Conservation (phyloP, 2,329 filamentous ascomycete genomes). For the Botrytis paeoniae region DNA sequence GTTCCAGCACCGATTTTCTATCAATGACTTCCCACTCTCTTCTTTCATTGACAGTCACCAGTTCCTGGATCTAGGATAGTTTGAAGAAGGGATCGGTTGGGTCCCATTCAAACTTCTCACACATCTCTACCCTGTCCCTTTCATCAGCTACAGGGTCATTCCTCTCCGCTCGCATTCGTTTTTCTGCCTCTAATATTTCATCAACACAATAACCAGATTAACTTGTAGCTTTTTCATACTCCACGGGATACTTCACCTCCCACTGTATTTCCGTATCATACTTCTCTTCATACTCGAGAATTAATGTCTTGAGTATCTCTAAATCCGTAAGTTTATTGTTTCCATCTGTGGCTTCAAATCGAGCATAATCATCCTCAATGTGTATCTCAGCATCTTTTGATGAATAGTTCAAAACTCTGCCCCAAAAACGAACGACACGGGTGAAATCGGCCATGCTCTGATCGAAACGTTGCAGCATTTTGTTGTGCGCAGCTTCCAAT, state of each 20-base stretch:
- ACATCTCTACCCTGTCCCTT: background rate
- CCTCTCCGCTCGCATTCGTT: background rate
- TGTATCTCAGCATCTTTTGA: background rate
- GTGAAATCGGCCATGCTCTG: background rate
- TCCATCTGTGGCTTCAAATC: no score
- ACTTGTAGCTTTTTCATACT: background rate
- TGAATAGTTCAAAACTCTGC: background rate
- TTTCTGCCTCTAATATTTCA: background rate
- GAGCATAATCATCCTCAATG: background rate
- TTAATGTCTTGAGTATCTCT: background rate
- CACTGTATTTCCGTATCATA: background rate
- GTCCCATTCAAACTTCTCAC: background rate
- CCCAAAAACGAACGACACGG: background rate
- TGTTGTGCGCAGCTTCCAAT: background rate
- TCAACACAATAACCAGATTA: accelerated
- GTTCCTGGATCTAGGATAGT: background rate
- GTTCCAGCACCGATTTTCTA: background rate
- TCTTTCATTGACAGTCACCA: background rate
- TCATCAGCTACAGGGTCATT: background rate
- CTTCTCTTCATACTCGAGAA: background rate
- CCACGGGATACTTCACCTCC: background rate
- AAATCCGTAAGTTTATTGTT: background rate
- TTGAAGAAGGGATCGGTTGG: background rate
- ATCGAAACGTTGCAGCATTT: accelerated
- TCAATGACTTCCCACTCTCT: background rate